Evolutionary conservation across 805 yeast genomes (phyloP), one percentile per base, ranked within the genome.

Genomic region (Cyberlindnera petersonii): DNA sequence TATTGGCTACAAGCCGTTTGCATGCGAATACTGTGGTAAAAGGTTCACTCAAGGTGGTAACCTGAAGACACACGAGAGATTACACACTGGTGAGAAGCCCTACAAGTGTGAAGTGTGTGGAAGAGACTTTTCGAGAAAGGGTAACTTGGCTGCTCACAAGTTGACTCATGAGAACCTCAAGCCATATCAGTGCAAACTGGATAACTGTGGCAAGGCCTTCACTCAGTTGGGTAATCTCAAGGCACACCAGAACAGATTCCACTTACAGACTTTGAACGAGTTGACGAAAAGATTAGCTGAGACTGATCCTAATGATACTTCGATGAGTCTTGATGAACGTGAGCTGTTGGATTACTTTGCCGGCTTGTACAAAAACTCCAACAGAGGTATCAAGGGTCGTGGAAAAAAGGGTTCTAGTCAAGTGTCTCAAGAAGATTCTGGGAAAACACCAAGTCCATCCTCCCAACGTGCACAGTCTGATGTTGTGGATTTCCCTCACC

Each of bases 11-110:
- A 82, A 87, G 54, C 96, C 96, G 9, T 87, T 79, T 58, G 79
- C 73, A 51, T 88, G 96, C 59, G 71, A 73, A 16, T 82, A 67
- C 52, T 88, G 96, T 64, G 82, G 78, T 13, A 87, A 87, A 59
- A 63, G 82, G 37, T 87, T 87, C 50, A 86, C 96, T 0, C 96
- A 87, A 59, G 91, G 95, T 32, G 96, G 96, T 17, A 87, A 87
- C 60, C 65, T 88, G 49, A 64, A 95, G 39, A 88, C 96, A 0
- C 96, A 88, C 64, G 67, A 79, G 53, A 67, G 96, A 47, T 67
- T 87, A 24, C 96, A 87, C 54, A 87, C 96, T 0, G 96, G 96
- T 20, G 96, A 89, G 53, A 84, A 85, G 56, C 98, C 97, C 4
- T 89, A 82, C 56, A 68, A 72, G 26, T 89, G 98, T 65, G 79